These are phyloP conservation scores for Botrytis squamosa DNA, from an alignment of 2,329 filamentous ascomycete species.

Conservation along the genomic window DNA sequence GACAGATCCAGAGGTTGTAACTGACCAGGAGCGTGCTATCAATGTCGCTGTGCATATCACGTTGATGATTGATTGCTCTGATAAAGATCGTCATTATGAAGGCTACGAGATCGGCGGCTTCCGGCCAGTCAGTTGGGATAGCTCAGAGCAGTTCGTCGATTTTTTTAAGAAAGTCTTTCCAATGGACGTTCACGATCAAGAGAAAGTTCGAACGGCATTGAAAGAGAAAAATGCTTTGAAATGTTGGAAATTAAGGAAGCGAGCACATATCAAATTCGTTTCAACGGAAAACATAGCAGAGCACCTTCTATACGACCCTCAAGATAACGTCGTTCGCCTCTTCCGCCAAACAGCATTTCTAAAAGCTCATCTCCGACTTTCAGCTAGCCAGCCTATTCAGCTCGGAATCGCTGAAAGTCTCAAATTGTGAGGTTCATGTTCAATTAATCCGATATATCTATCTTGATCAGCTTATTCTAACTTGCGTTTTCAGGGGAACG, in stretches of 20 bases:
- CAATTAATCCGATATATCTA: fast-evolving
- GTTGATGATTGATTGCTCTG: not conserved
- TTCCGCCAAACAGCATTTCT: not conserved
- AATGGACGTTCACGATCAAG: not conserved
- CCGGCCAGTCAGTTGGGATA: not conserved
- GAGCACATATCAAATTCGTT: not conserved
- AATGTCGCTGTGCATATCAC: not conserved
- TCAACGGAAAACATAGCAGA: not conserved
- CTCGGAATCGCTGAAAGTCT: not conserved
- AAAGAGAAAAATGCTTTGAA: not conserved
- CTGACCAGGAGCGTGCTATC: not conserved
- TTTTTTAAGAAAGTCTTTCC: not conserved
- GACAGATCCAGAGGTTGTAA: not conserved
- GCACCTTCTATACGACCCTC: not conserved
- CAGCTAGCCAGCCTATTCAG: not conserved
- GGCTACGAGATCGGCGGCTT: not conserved
- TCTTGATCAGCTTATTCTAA: not conserved
- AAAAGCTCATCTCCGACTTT: not conserved
- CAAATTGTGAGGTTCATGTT: not conserved
- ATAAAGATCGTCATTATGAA: not conserved
- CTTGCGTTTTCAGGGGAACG: not conserved
- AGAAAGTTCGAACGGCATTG: not conserved
- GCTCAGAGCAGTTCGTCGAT: not conserved
- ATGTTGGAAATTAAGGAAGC: not conserved
- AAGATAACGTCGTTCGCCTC: not conserved